phyloP scores from a whole-genome alignment of 495 filamentous ascomycete genomes.

The Thermothielavioides terrestris region DNA sequence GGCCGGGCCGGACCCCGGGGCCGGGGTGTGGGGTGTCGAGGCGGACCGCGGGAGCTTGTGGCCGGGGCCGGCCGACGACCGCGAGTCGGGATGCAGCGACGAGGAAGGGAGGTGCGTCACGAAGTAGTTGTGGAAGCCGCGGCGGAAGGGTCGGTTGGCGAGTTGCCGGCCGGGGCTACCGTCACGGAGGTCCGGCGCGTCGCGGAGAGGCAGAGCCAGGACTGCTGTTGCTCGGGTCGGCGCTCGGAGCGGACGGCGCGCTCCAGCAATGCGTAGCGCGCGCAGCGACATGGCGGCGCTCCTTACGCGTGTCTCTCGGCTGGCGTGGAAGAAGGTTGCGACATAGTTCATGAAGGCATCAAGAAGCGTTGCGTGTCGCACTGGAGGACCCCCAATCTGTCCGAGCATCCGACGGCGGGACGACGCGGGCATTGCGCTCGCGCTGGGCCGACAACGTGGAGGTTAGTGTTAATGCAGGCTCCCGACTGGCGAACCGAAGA shows the following conservation, averaged over 20 bases:
- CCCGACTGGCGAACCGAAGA: background rate
- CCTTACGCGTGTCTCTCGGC: background rate
- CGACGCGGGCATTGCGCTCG: background rate
- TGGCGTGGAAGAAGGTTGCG: constrained; percentile 37
- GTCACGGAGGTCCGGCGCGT: constrained; percentile 7
- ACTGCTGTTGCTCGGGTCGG: constrained; percentile 8
- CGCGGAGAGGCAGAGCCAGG: constrained; percentile 10
- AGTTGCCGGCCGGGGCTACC: background rate
- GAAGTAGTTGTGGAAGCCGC: constrained; percentile 89
- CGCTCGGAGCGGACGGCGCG: constrained; percentile 13
- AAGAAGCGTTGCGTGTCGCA: constrained; percentile 12
- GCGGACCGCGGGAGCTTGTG: constrained; percentile 79
- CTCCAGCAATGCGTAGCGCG: constrained; percentile 8
- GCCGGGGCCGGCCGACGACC: constrained; percentile 48
- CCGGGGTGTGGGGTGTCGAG: constrained; percentile 66
- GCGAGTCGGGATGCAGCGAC: constrained; percentile 83
- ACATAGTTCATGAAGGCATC: constrained; percentile 41
- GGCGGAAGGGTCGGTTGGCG: constrained; percentile 27
- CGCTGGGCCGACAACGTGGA: constrained; percentile 8
- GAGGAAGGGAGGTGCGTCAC: constrained; percentile 90
- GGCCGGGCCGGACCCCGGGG: constrained; percentile 46
- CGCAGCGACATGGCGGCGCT: constrained; percentile 11
- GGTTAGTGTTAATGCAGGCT: background rate
- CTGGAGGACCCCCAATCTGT: background rate
- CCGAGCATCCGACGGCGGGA: background rate